Conservation (phyloP, 2,329 filamentous ascomycete species). For the Cladosporium colombiae region DNA sequence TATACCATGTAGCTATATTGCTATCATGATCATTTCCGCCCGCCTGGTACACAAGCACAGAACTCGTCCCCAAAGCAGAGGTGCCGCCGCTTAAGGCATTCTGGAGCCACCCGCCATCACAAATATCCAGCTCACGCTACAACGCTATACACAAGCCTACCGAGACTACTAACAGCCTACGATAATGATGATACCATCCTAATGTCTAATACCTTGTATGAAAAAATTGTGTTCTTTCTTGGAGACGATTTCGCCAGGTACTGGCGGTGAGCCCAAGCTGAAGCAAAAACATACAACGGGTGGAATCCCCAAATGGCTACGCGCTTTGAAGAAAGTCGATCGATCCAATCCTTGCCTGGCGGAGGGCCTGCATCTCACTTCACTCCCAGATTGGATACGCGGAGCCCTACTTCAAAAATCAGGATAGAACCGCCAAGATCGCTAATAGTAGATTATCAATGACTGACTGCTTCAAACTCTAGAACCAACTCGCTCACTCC, state of each 20-base stretch:
- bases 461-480: neutral
- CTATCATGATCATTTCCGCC: neutral
- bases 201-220: neutral
- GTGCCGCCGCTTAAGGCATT: neutral
- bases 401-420: too few relatives aligned
- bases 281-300: too few relatives aligned
- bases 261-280: too few relatives aligned
- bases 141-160: neutral
- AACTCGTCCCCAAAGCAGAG: slow-evolving; percentile 7
- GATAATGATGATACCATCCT: neutral
- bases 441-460: neutral
- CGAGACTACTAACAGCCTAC: neutral
- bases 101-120: neutral
- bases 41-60: slow-evolving; percentile 2
- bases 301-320: too few relatives aligned
- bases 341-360: too few relatives aligned
- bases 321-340: too few relatives aligned
- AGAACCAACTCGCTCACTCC: slow-evolving; percentile 19
- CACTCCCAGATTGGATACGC: too few relatives aligned
- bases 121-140: neutral
- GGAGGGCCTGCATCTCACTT: too few relatives aligned
- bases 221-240: too few relatives aligned
- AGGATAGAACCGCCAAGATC: too few relatives aligned
- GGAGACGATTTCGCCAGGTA: neutral
- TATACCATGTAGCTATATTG: neutral